These are phyloP conservation scores for Corylus americana DNA, from an alignment of 306 rosid genomes.

Conservation along the genomic window DNA sequence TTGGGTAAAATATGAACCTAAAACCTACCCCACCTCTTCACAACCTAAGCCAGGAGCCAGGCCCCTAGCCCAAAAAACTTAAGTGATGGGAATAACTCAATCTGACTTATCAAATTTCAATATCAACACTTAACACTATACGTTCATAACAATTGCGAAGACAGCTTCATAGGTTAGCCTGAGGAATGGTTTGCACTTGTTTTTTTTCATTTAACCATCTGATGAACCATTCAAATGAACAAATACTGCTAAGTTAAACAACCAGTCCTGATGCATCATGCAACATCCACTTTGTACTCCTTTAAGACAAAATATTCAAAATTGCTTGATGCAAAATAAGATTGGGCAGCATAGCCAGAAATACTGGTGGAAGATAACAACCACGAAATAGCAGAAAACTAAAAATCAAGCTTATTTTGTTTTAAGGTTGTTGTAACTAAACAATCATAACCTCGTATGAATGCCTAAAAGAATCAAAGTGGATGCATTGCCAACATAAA, in stretches of 20 bases:
- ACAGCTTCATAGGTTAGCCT: neutral
- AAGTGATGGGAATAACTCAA: neutral
- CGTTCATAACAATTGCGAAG: neutral
- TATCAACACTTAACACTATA: neutral
- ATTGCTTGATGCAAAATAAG: neutral
- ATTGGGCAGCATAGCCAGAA: neutral
- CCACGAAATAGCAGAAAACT: neutral
- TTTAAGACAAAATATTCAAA: neutral
- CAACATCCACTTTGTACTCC: neutral
- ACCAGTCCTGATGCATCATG: neutral
- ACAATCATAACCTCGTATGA: neutral
- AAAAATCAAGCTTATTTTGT: neutral
- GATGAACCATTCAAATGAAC: neutral
- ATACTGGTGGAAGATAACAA: neutral
- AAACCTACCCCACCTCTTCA: neutral
- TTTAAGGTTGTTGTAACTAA: neutral
- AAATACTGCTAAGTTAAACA: neutral
- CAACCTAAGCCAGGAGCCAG: neutral
- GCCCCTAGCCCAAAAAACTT: neutral
- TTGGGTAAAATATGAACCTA: neutral
- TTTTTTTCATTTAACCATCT: neutral
- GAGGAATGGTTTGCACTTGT: neutral
- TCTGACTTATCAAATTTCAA: neutral
- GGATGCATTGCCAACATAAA: constrained; percentile 6
- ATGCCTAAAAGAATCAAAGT: neutral